These are phyloP conservation scores for Hypomontagnella monticulosa DNA, from an alignment of 495 filamentous ascomycete genomes.

Conservation along the genomic window DNA sequence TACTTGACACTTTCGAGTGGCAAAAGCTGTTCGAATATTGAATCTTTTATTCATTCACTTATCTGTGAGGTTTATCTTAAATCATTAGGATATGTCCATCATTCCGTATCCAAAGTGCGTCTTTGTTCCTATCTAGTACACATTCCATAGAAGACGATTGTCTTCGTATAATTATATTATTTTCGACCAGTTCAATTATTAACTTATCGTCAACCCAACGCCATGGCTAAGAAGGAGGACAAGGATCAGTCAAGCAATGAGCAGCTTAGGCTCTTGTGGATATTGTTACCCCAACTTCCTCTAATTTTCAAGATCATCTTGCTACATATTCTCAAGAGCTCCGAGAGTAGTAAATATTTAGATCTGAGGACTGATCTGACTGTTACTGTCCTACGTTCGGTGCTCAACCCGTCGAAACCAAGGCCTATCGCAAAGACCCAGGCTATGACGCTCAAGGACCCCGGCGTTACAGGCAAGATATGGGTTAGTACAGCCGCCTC, in stretches of 20 bases:
- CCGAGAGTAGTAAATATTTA: conserved; percentile 75
- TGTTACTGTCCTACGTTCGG: conserved; percentile 73
- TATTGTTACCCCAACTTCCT: conserved; percentile 68
- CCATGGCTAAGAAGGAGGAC: conserved; percentile 15
- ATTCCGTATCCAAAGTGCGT: too few relatives aligned
- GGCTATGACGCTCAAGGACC: conserved; percentile 66
- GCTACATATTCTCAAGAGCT: conserved; percentile 71
- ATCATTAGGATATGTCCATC: too few relatives aligned
- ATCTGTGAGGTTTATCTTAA: too few relatives aligned
- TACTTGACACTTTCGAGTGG: too few relatives aligned
- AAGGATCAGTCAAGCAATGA: conserved; percentile 1
- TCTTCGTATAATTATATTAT: too few relatives aligned
- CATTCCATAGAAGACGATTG: too few relatives aligned
- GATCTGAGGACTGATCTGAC: conserved; percentile 81
- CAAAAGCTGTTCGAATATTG: too few relatives aligned
- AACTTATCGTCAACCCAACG: background rate
- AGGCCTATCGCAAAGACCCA: conserved; percentile 71
- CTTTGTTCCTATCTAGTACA: too few relatives aligned
- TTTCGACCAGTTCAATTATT: background rate
- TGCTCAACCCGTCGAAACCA: conserved; percentile 49
- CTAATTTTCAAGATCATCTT: conserved; percentile 73
- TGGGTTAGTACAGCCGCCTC: conserved; percentile 79
- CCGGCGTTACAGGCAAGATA: conserved; percentile 77
- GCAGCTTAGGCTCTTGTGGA: conserved; percentile 52
- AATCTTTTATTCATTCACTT: too few relatives aligned